phyloP scores from a whole-genome alignment of 2,329 filamentous ascomycete genomes.

The Fusarium luffae region DNA sequence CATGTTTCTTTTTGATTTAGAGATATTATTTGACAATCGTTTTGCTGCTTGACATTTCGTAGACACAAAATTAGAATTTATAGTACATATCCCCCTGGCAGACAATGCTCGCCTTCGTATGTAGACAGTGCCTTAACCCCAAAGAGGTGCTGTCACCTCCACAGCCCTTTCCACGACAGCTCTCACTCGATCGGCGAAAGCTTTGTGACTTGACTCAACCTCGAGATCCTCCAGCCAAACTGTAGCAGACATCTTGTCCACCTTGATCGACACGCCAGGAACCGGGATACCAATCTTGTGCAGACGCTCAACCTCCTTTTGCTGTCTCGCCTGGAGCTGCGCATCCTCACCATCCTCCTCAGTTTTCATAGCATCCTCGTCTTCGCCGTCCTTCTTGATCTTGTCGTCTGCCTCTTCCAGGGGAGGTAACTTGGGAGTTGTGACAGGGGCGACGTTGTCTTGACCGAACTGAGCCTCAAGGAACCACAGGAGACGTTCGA shows the following conservation, averaged over 20 bases:
- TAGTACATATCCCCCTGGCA: neutral
- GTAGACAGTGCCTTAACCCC: constrained; percentile 55
- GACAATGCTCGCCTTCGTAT: neutral
- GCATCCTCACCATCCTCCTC: constrained; percentile 54
- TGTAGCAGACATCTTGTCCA: constrained; percentile 87
- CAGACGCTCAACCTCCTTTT: constrained; percentile 79
- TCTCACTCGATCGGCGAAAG: constrained; percentile 84
- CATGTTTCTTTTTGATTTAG: constrained; percentile 7
- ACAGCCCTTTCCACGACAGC: constrained; percentile 91
- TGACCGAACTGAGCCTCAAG: constrained; percentile 95
- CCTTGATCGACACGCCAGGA: constrained; percentile 85
- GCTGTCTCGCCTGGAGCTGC: constrained; percentile 66
- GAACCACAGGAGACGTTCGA: constrained; percentile 91
- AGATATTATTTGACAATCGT: neutral
- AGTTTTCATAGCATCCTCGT: constrained; percentile 52
- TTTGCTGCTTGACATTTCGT: neutral
- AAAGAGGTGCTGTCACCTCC: constrained; percentile 84
- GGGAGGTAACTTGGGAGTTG: constrained; percentile 66
- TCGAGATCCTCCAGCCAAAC: constrained; percentile 94
- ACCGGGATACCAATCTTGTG: constrained; percentile 90
- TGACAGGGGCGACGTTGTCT: constrained; percentile 82
- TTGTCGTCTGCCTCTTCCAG: constrained; percentile 51
- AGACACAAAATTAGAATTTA: neutral
- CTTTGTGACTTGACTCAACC: constrained; percentile 83
- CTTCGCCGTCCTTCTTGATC: constrained; percentile 50